phyloP scores from a whole-genome alignment of 1,284 basidiomycete genomes.

The Athelia psychrophila region DNA sequence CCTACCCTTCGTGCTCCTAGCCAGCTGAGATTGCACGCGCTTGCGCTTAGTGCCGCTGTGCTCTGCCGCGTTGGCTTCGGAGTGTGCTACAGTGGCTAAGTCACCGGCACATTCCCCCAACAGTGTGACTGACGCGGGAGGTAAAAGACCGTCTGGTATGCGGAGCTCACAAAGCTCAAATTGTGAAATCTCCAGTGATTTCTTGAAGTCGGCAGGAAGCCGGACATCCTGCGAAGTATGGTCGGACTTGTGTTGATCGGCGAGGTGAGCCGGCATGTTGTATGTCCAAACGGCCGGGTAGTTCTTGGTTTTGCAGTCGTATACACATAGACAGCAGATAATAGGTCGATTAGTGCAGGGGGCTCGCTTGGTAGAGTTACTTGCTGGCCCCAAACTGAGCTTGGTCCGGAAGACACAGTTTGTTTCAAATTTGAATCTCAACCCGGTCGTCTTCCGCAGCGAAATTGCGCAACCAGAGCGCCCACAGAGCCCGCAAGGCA shows the following conservation, averaged over 20 bases:
- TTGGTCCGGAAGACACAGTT: not conserved
- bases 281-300: not conserved
- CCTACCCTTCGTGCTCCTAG: no score
- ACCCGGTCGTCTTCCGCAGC: not conserved
- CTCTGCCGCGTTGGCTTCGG: no score
- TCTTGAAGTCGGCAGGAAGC: not conserved
- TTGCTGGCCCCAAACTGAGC: not conserved
- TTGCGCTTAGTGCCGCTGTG: no score
- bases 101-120: no score
- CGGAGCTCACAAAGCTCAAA: not conserved
- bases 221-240: not conserved
- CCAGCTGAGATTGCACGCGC: no score
- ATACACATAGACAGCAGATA: not conserved
- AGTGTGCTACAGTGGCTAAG: no score
- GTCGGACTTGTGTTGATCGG: not conserved
- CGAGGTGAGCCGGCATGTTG: not conserved
- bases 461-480: not conserved
- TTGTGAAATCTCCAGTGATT: not conserved
- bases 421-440: no score
- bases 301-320: not conserved
- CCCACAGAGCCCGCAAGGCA: not conserved
- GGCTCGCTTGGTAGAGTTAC: not conserved
- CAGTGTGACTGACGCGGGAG: no score
- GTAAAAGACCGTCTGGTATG: not conserved
- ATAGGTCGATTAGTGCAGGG: not conserved